These are phyloP conservation scores for Tolypocladium inflatum DNA, from an alignment of 2,329 filamentous ascomycete species.

Conservation along the genomic window DNA sequence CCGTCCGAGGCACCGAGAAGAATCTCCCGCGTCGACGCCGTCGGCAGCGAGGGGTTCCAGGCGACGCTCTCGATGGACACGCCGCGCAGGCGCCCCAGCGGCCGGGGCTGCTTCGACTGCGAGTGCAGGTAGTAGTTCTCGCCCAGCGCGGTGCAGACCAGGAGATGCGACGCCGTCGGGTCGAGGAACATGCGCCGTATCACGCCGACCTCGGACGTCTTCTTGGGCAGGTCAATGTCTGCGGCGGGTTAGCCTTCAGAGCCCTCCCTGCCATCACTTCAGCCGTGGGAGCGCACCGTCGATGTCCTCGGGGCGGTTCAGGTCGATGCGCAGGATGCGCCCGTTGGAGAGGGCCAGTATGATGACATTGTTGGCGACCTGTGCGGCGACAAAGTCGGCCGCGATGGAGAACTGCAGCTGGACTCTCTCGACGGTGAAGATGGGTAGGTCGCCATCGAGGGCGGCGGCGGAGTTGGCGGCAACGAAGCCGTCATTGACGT, in stretches of 20 bases:
- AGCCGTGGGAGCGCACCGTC: constrained; percentile 50
- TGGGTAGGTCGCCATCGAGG: constrained; percentile 63
- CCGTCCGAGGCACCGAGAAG: constrained; percentile 87
- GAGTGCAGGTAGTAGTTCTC: constrained; percentile 98
- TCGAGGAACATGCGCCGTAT: constrained; percentile 97
- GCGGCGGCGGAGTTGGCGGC: constrained; percentile 53
- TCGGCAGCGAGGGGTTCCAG: constrained; percentile 90
- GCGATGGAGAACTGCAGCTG: constrained; percentile 91
- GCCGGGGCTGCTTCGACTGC: constrained; percentile 80
- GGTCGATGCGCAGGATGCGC: constrained; percentile 85
- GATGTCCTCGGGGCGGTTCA: constrained; percentile 90
- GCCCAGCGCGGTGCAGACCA: constrained; percentile 82
- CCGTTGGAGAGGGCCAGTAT: constrained; percentile 87
- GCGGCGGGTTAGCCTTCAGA: constrained; percentile 7
- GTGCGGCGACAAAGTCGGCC: constrained; percentile 90
- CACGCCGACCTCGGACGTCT: constrained; percentile 79
- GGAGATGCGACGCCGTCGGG: constrained; percentile 86
- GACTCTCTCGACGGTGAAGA: constrained; percentile 90
- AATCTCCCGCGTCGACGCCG: constrained; percentile 90
- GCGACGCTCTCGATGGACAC: constrained; percentile 83
- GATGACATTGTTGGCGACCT: constrained; percentile 95
- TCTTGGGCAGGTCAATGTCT: constrained; percentile 97
- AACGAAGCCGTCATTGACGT: constrained; percentile 55
- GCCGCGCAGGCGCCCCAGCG: constrained; percentile 72
- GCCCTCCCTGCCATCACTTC: background rate